Evolutionary conservation across 345 rosid species (phyloP).

Genomic region (Corchorus capsularis): DNA sequence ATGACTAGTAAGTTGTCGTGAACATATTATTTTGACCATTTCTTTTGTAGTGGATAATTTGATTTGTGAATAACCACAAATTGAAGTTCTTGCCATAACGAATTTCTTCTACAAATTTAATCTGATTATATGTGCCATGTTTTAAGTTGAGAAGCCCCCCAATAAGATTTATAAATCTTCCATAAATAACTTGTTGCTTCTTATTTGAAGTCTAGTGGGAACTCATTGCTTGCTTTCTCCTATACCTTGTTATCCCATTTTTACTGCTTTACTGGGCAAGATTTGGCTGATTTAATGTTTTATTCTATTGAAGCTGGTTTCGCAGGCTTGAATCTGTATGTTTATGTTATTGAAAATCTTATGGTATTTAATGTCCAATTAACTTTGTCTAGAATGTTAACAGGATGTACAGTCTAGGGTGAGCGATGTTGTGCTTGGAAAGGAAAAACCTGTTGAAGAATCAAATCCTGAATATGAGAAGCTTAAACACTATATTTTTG

Average conservation of each 20-base stretch:
- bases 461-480: conserved; percentile 91
- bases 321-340: background rate
- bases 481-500: conserved; percentile 83
- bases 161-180: background rate
- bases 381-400: conserved; percentile 22
- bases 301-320: conserved; percentile 1
- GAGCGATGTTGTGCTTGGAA: conserved; percentile 94
- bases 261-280: background rate
- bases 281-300: conserved; percentile 2
- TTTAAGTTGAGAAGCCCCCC: background rate
- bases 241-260: background rate
- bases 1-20: background rate
- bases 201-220: background rate
- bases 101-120: background rate
- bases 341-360: background rate
- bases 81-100: background rate
- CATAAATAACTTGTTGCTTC: background rate
- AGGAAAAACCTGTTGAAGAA: conserved; percentile 99
- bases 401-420: conserved; percentile 96
- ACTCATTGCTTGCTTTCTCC: background rate
- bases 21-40: background rate
- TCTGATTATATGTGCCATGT: background rate
- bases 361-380: conserved; percentile 9
- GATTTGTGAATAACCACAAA: background rate
- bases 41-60: background rate